Evolutionary conservation across 2,329 filamentous ascomycete genomes (phyloP), one percentile per base, ranked within the genome.

Genomic region (Onygenales sp.): DNA sequence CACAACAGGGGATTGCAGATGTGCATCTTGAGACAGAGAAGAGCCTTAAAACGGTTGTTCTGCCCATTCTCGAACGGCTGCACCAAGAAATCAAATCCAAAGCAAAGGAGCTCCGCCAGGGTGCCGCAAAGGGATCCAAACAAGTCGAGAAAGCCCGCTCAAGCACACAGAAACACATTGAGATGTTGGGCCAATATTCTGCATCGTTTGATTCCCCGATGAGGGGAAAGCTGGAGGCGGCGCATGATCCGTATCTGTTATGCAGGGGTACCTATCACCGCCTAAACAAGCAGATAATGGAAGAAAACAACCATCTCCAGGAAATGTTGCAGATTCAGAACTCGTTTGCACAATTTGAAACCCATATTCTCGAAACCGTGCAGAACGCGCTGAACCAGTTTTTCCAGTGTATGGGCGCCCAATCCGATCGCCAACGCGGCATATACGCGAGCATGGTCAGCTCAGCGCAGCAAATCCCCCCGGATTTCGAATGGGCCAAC

Each of bases 51-150:
- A 85, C 84, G 55, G 84, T 85, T 11, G 87, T 97, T 33, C 78
- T 95, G 17, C 93, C 92, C 39, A 85, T 92, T 58, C 85, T 98
- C 66, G 89, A 94, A 63, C 86, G 90, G 51, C 78, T 98, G 48
- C 91, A 97, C 75, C 85, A 89, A 69, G 93, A 97, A 70, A 93
- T 98, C 77, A 98, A 97, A 80, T 84, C 87, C 75, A 97, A 97
- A 77, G 79, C 82, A 58, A 97, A 97, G 77, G 91, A 96, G 72
- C 80, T 98, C 49, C 79, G 81, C 43, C 79, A 83, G 57, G 91
- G 92, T 7, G 89, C 87, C 21, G 81, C 84, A 57, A 95, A 94
- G 76, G 82, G 85, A 13, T 83, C 87, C 60, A 98, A 97, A 75
- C 83, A 89, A 50, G 90, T 98, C 21, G 89, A 95, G 57, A 96